phyloP scores from a whole-genome alignment of 768 basidiomycete species.

The Mrakia blollopis region DNA sequence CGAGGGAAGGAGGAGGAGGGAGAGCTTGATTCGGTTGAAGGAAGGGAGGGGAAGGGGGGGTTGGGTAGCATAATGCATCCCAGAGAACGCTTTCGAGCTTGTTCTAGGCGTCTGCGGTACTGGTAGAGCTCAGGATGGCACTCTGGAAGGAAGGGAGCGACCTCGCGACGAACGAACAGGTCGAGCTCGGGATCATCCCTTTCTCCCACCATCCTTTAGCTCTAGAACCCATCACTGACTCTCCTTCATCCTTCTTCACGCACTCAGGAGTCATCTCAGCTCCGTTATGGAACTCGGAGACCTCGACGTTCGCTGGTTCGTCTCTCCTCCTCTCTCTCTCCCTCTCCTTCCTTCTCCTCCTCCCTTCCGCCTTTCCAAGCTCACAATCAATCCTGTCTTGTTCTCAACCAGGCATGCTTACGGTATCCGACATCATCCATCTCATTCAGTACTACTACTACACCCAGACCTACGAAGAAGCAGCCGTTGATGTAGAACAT shows the following conservation, averaged over 20 bases:
- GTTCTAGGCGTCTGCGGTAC: too few species aligned
- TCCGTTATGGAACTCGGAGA: constrained; percentile 94
- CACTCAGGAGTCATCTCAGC: constrained; percentile 87
- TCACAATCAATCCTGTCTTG: neutral
- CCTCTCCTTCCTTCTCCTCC: neutral
- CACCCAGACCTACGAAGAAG: constrained; percentile 73
- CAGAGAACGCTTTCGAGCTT: too few species aligned
- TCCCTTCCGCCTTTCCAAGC: neutral
- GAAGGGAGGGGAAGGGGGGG: neutral
- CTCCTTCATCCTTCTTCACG: constrained; percentile 17
- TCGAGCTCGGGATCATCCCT: constrained; percentile 10
- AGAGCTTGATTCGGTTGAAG: too few species aligned
- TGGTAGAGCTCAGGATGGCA: too few species aligned
- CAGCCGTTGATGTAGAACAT: constrained; percentile 83
- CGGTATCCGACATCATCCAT: constrained; percentile 97
- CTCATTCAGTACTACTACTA: constrained; percentile 98
- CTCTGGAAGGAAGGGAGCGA: too few species aligned
- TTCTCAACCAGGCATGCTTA: constrained; percentile 73
- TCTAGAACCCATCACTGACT: neutral
- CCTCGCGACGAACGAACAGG: too few species aligned
- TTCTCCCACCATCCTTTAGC: neutral
- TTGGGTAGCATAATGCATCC: neutral
- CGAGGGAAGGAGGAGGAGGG: neutral
- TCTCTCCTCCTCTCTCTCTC: neutral
- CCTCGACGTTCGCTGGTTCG: constrained; percentile 68